These are phyloP conservation scores for Penicillium vulpinum DNA, from an alignment of 2,329 filamentous ascomycete genomes.

Conservation along the genomic window DNA sequence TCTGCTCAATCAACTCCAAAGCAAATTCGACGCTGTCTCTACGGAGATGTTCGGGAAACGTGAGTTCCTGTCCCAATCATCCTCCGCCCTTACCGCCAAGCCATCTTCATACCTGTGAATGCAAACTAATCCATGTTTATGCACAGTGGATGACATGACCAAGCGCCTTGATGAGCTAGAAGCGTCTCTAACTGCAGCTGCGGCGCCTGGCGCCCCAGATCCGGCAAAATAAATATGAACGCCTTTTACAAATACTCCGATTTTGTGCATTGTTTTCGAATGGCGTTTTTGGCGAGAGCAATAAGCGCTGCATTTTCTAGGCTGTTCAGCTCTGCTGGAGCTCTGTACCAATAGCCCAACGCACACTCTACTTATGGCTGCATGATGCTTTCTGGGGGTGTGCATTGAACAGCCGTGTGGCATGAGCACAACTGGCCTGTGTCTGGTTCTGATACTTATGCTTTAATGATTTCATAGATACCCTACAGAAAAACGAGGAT, in stretches of 20 bases:
- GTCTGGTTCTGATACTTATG: constrained; percentile 2
- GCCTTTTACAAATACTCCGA: background rate
- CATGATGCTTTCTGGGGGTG: background rate
- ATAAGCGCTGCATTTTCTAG: background rate
- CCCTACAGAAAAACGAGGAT: constrained; percentile 15
- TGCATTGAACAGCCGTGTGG: background rate
- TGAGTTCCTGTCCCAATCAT: constrained; percentile 47
- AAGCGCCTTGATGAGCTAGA: constrained; percentile 81
- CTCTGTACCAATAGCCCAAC: background rate
- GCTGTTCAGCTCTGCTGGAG: background rate
- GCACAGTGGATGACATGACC: constrained; percentile 89
- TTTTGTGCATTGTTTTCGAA: background rate
- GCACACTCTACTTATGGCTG: background rate
- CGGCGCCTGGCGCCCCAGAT: constrained; percentile 27
- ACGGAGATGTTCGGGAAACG: constrained; percentile 87
- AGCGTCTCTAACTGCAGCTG: constrained; percentile 64
- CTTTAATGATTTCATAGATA: constrained; percentile 20
- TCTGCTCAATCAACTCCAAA: constrained; percentile 76
- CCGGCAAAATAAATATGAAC: constrained; percentile 16
- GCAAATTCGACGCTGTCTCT: constrained; percentile 81
- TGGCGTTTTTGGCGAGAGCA: constrained; percentile 5
- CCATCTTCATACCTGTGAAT: background rate
- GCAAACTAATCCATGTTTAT: background rate
- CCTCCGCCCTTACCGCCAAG: no score
- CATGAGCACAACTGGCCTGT: background rate